Base-by-base conservation (phyloP, 1,284 basidiomycete species). In the Xerocomus nothofagi region DNA sequence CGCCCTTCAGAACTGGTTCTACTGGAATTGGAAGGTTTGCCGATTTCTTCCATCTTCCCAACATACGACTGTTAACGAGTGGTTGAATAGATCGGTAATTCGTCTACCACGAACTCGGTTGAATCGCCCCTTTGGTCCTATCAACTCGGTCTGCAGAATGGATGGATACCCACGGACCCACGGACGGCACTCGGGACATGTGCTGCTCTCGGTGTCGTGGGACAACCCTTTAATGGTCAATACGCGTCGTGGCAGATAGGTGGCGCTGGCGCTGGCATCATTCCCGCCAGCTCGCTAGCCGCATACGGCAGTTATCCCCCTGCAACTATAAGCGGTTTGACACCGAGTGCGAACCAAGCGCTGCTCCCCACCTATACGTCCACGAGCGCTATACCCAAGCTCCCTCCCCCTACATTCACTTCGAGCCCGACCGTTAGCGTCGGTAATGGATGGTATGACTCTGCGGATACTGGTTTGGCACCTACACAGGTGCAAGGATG, bases 111-210 rank as follows among this genome's bases (percentile, higher is more conserved):
- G 9, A 80, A 81, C 50, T 71, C 66, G 15, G 80, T 89, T 8
- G 75, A 81, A 61, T 71, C 88, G 3, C 88, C 90, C 21, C 73
- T 86, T 30, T 89, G 91, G 91, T 86, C 88, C 33, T 93, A 93
- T 72, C 70, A 84, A 59, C 85, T 92, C 53, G 93, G 93, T 30
- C 74, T 92, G 36, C 68, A 80, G 58, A 70, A 82, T 44, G 93
- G 92, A 10, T 95, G 84, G 83, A 85, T 93, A 55, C 89, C 91
- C 15, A 72, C 69, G 0, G 88, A 95, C 69, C 93, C 93, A 17
- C 78, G 91, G 52, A 67, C 64, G 15, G 80, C 84, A 2, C 46
- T 73, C 20, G 93, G 93, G 23, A 78, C 72, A 29, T 96, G 93
- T 64, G 74, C 68, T 29, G 67, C 74, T 5, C 68, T 84, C 41